A percentile compares a stretch with the other conserved stretches of the same genome.
Conservation (phyloP, 768 basidiomycete species). For the Lentinula sp. region DNA sequence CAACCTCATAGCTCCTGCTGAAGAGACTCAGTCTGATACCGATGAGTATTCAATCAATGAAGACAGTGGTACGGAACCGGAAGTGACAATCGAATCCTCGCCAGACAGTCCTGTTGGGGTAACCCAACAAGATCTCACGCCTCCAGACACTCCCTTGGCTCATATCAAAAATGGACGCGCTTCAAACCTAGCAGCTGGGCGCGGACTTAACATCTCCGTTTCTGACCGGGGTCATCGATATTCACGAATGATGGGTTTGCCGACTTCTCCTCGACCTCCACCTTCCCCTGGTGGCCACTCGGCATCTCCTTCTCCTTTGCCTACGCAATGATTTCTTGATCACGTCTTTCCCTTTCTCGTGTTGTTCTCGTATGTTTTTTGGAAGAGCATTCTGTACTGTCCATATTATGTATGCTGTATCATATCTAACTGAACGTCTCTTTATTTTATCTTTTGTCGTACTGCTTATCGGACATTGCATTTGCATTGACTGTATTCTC, state of each 20-base stretch:
- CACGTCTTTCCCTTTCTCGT: background rate
- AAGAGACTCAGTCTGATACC: slow-evolving; percentile 64
- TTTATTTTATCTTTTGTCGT: background rate
- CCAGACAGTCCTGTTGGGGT: slow-evolving; percentile 27
- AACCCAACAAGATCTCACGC: slow-evolving; percentile 22
- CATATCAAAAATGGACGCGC: slow-evolving; percentile 42
- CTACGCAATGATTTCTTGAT: background rate
- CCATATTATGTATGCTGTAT: background rate
- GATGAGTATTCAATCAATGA: slow-evolving; percentile 56
- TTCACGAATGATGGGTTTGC: slow-evolving; percentile 61
- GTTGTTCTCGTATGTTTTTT: background rate
- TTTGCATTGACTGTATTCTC: slow-evolving; percentile 1
- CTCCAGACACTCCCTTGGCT: slow-evolving; percentile 36
- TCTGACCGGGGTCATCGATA: slow-evolving; percentile 56
- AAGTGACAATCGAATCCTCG: slow-evolving; percentile 42
- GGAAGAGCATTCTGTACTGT: background rate
- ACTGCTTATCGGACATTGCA: slow-evolving; percentile 4
- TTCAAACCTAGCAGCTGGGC: slow-evolving; percentile 54
- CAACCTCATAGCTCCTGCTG: slow-evolving; percentile 31
- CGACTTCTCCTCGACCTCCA: slow-evolving; percentile 45
- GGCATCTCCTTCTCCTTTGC: slow-evolving; percentile 6
- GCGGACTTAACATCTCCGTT: slow-evolving; percentile 65
- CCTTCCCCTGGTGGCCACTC: slow-evolving; percentile 28
- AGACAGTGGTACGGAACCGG: slow-evolving; percentile 70
- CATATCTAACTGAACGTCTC: background rate